Conservation (phyloP, 345 rosid genomes). For the Eucalyptus dawsonii region DNA sequence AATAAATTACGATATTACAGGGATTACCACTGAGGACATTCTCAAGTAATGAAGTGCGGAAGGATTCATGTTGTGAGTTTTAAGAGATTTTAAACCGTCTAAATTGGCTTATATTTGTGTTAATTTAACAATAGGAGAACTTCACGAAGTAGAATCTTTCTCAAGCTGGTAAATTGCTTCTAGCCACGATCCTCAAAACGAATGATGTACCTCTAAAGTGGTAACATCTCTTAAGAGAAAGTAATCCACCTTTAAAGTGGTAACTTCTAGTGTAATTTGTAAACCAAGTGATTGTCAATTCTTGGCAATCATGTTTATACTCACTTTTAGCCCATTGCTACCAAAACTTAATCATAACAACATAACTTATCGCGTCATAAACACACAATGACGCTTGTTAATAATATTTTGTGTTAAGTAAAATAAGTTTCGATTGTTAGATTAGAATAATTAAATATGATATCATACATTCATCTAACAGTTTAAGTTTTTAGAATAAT, state of each 20-base stretch:
- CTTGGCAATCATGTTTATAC: background rate
- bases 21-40: background rate
- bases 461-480: too few species aligned
- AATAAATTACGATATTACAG: background rate
- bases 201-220: background rate
- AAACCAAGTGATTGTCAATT: background rate
- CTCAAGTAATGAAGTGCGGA: background rate
- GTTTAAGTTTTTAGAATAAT: accelerated
- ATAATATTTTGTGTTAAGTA: background rate
- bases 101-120: background rate
- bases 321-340: background rate
- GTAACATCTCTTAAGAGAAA: background rate
- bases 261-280: background rate
- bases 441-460: too few species aligned
- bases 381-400: background rate
- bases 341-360: background rate
- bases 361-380: background rate
- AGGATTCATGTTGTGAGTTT: background rate
- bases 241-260: background rate
- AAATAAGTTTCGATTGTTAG: background rate
- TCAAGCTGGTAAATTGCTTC: background rate
- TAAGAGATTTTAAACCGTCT: background rate
- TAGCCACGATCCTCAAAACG: background rate
- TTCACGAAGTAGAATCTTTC: background rate
- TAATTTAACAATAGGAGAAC: background rate